Percentiles rank a stretch among this genome's conserved stretches.
These are phyloP conservation scores for Actinomortierella wolfii DNA, from an alignment of 371 early-diverging fungal genomes.

Conservation along the genomic window DNA sequence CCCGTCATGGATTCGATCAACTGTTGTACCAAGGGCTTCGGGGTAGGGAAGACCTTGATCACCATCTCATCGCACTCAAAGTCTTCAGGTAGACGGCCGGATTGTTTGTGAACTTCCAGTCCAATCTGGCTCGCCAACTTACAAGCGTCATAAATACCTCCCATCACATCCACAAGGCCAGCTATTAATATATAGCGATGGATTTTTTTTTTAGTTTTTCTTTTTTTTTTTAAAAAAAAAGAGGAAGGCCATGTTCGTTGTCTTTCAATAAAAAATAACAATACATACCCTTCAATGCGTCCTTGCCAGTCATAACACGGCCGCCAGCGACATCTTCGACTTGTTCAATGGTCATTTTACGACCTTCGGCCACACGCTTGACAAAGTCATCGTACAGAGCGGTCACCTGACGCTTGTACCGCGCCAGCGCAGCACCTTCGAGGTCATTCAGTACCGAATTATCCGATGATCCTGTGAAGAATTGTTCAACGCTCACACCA, in stretches of 20 bases:
- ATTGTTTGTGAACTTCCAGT: slow-evolving; percentile 31
- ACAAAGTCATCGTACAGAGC: slow-evolving; percentile 56
- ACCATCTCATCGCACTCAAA: slow-evolving; percentile 30
- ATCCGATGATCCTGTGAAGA: slow-evolving; percentile 50
- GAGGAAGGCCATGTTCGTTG: no score
- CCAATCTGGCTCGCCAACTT: slow-evolving; percentile 50
- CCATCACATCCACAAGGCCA: slow-evolving; percentile 60
- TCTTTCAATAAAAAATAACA: no score
- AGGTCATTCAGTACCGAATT: slow-evolving; percentile 51
- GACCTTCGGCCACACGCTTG: slow-evolving; percentile 55
- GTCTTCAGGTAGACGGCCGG: slow-evolving; percentile 23
- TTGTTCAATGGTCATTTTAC: slow-evolving; percentile 50
- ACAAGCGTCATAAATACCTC: slow-evolving; percentile 48
- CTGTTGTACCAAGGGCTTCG: slow-evolving; percentile 39
- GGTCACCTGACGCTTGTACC: slow-evolving; percentile 48
- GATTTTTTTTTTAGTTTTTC: no score
- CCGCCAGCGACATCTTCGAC: slow-evolving; percentile 59
- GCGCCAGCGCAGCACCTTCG: slow-evolving; percentile 48
- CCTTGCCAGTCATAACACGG: slow-evolving; percentile 58
- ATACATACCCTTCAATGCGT: slow-evolving; percentile 50
- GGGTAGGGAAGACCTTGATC: slow-evolving; percentile 48
- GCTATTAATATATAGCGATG: slow-evolving; percentile 11
- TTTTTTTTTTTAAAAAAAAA: no score
- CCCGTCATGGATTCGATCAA: slow-evolving; percentile 34
- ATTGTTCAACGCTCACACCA: slow-evolving; percentile 58